These are phyloP conservation scores for Alternaria arborescens DNA, from an alignment of 2,329 filamentous ascomycete species.

Conservation along the genomic window DNA sequence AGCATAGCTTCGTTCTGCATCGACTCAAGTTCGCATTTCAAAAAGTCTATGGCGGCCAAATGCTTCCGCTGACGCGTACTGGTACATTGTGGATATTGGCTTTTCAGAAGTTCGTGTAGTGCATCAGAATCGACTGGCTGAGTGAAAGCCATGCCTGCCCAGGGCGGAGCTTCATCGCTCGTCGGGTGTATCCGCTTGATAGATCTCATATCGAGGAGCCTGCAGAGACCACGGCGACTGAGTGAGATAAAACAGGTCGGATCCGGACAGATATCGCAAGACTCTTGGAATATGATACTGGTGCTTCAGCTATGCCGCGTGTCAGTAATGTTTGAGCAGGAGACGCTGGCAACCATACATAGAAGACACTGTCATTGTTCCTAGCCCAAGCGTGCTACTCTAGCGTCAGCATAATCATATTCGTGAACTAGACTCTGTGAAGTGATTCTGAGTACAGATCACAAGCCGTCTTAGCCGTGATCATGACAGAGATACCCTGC, in stretches of 20 bases:
- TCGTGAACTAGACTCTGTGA: neutral
- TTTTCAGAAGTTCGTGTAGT: constrained; percentile 32
- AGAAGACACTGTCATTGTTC: neutral
- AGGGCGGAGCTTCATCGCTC: constrained; percentile 36
- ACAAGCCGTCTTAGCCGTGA: neutral
- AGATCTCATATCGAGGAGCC: constrained; percentile 6
- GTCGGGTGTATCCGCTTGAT: constrained; percentile 30
- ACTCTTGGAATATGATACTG: neutral
- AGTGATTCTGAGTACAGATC: neutral
- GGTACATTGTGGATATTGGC: constrained; percentile 27
- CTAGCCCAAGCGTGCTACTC: neutral
- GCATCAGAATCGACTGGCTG: constrained; percentile 36
- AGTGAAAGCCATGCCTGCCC: constrained; percentile 36
- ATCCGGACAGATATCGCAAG: neutral
- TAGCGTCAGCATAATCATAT: neutral
- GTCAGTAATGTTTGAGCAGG: neutral
- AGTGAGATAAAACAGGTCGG: neutral
- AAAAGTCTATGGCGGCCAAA: constrained; percentile 39
- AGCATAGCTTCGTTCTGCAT: constrained; percentile 21
- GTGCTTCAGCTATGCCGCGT: neutral
- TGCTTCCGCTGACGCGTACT: constrained; percentile 38
- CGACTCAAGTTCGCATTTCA: constrained; percentile 29
- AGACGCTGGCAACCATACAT: neutral
- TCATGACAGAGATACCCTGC: neutral
- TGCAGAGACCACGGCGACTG: neutral